phyloP scores from a whole-genome alignment of 83 land plant species.

The Picea abies region DNA sequence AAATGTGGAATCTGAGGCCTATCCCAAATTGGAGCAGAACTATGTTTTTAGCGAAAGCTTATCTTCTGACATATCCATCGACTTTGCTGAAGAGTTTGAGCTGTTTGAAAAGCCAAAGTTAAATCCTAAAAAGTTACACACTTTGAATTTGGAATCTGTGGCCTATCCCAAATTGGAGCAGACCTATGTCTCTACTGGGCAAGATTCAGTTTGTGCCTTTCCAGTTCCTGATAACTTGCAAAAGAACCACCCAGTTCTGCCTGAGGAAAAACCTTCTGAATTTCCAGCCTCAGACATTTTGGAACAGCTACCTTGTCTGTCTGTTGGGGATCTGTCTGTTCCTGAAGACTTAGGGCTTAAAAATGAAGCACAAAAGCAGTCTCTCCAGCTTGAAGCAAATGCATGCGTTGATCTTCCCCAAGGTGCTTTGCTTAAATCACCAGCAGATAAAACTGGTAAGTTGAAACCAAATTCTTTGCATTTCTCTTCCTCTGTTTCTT shows the following conservation, averaged over 20 bases:
- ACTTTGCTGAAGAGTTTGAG: constrained; percentile 10
- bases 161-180: no score
- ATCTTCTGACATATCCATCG: neutral
- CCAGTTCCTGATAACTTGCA: no score
- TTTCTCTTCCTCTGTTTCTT: no score
- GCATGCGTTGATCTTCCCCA: neutral
- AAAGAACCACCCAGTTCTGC: no score
- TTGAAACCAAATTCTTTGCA: no score
- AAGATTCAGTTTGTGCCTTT: no score
- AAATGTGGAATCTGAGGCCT: neutral
- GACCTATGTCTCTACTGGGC: no score
- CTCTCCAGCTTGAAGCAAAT: neutral
- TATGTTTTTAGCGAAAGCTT: no score
- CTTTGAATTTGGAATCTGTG: neutral
- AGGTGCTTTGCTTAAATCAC: neutral
- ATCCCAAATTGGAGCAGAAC: no score
- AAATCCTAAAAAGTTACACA: neutral
- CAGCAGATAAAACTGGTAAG: no score
- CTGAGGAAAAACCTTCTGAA: neutral
- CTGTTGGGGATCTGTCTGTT: neutral
- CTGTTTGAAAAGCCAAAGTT: constrained; percentile 4
- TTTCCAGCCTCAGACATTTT: neutral
- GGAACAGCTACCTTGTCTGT: neutral
- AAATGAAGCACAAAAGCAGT: neutral
- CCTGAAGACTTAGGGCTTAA: neutral